A percentile compares a stretch with the other conserved stretches of the same genome.
These are phyloP conservation scores for Chamaecyparis obtusa DNA, from an alignment of 75 land plant genomes.

Conservation along the genomic window DNA sequence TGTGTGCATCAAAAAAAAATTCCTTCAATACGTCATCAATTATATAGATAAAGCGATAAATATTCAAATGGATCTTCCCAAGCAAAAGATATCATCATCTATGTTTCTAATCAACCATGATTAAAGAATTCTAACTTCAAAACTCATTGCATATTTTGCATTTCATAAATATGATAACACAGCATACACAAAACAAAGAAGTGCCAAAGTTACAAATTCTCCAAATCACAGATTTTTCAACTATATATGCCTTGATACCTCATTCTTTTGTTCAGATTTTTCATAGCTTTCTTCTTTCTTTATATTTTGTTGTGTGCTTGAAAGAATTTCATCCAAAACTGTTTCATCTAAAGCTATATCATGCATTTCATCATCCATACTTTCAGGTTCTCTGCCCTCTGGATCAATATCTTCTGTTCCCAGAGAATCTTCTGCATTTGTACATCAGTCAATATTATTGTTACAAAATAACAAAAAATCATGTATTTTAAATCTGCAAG, in stretches of 20 bases:
- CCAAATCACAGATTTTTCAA: not conserved
- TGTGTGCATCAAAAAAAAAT: not conserved
- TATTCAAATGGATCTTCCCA: not conserved
- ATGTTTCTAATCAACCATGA: not conserved
- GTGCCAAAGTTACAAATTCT: not conserved
- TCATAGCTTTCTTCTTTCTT: slow-evolving; percentile 1
- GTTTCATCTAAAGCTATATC: not conserved
- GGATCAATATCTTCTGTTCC: not conserved
- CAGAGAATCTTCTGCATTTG: not conserved
- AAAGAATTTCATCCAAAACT: slow-evolving; percentile 27
- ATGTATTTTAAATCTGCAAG: not conserved
- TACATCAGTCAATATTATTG: not conserved
- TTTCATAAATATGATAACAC: not conserved
- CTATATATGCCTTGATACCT: slow-evolving; percentile 17
- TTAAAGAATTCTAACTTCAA: not conserved
- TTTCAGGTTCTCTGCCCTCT: not conserved
- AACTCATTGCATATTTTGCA: not conserved
- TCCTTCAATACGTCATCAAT: not conserved
- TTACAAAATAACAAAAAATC: not conserved
- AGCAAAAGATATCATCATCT: not conserved
- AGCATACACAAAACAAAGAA: not conserved
- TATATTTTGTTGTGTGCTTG: slow-evolving; percentile 19
- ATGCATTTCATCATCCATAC: not conserved
- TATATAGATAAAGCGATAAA: not conserved
- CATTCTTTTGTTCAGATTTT: slow-evolving; percentile 13